These are phyloP conservation scores for Akanthomyces muscarius DNA, from an alignment of 2,329 filamentous ascomycete genomes.

Conservation along the genomic window DNA sequence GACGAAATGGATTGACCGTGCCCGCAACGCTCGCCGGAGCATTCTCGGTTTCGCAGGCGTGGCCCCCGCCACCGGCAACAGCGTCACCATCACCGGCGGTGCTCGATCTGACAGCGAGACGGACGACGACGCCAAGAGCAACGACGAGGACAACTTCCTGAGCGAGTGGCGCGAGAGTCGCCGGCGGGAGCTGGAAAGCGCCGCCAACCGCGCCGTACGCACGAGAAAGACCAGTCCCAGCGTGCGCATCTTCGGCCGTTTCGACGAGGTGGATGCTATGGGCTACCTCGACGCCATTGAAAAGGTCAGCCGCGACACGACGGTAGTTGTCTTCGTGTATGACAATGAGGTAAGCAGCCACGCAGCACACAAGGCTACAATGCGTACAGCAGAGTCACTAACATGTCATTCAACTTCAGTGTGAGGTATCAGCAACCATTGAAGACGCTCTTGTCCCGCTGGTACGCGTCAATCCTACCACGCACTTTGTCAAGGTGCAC, in stretches of 20 bases:
- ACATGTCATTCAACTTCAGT: conserved; percentile 48
- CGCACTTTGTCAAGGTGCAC: conserved; percentile 87
- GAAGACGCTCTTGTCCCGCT: conserved; percentile 74
- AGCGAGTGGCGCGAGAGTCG: conserved; percentile 79
- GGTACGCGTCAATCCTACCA: conserved; percentile 64
- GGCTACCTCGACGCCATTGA: conserved; percentile 97
- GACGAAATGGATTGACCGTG: conserved; percentile 50
- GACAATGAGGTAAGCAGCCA: conserved; percentile 67
- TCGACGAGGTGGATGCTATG: conserved; percentile 81
- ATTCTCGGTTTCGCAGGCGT: conserved; percentile 47
- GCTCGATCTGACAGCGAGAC: conserved; percentile 42
- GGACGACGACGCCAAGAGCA: conserved; percentile 41
- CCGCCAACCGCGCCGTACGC: conserved; percentile 51
- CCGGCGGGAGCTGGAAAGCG: conserved; percentile 69
- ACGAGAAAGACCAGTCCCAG: conserved; percentile 72
- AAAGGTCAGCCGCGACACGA: conserved; percentile 73
- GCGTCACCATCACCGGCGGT: conserved; percentile 26
- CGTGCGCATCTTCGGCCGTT: conserved; percentile 69
- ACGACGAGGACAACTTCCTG: conserved; percentile 77
- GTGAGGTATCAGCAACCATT: conserved; percentile 71
- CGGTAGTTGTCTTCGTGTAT: conserved; percentile 91
- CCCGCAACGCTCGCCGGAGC: conserved; percentile 50
- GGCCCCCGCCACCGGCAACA: conserved; percentile 26
- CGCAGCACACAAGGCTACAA: background rate
- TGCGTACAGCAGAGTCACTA: background rate